Base-by-base conservation (phyloP, 2,329 filamentous ascomycete species). In the Aspergillus hortae region DNA sequence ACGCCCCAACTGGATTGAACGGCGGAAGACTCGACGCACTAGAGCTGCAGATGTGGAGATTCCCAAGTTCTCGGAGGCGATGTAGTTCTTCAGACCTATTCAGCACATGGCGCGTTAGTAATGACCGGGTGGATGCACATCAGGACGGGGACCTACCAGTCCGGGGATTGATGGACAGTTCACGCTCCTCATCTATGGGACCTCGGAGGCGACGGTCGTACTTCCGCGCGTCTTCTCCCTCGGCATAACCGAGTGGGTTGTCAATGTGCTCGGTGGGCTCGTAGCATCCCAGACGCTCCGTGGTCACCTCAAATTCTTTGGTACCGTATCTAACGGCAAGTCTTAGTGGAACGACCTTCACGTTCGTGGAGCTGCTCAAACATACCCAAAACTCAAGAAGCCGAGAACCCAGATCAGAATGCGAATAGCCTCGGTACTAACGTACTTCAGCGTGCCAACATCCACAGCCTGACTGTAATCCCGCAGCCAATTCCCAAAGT, bases 391-490 rank as follows among this genome's bases (percentile, higher is more conserved):
- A 61, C 81, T 92, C 77, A 96, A 80, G 78, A 96, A 96, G 14
- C 90, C 90, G 40, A 96, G 80, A 43, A 96, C 84, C 79, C 89
- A 95, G 50, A 96, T 83, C 12, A 96, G 77, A 45, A 96, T 88
- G 32, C 92, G 87, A 66, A 96, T 95, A 53, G 91, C 91, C 73
- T 95, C 90, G 47, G 90, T 87, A 51, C 89, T 92, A 57, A 96
- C 91, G 62, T 87, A 83, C 76, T 96, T 96, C 74, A 96, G 84
- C 4, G 90, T 95, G 56, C 90, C 92, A 46, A 96, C 89, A 70
- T 96, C 92, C 63, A 96, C 89, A 55, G 91, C 92, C 73, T 96
- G 92, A 48, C 89, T 94, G 74, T 96, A 96, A 73, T 96, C 92
- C 51, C 84, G 84, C 32, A 96, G 83, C 92, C 92, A 96, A 77